Evolutionary conservation across 2,329 filamentous ascomycete species (phyloP).

Genomic region (Sclerotinia glacialis): DNA sequence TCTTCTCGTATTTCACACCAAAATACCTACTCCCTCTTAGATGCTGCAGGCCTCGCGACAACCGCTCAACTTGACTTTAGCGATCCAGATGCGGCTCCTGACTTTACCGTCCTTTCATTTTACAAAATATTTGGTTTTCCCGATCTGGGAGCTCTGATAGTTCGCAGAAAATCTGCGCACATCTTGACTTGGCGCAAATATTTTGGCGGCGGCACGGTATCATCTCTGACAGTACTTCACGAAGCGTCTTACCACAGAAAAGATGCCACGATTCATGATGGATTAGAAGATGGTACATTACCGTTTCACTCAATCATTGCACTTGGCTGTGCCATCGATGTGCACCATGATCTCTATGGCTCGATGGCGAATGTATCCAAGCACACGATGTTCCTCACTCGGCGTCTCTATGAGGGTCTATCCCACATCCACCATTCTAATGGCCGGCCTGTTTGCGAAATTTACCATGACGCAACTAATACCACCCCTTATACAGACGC

Average conservation of each 20-base stretch:
- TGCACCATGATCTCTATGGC: slow-evolving; percentile 67
- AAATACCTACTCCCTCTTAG: slow-evolving; percentile 67
- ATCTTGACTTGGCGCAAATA: slow-evolving; percentile 68
- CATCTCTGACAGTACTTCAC: slow-evolving; percentile 74
- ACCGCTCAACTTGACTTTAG: slow-evolving; percentile 73
- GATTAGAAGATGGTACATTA: slow-evolving; percentile 84
- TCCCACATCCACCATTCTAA: slow-evolving; percentile 64
- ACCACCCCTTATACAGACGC: slow-evolving; percentile 28
- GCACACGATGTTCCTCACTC: slow-evolving; percentile 66
- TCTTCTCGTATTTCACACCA: slow-evolving; percentile 31
- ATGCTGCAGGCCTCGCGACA: slow-evolving; percentile 77
- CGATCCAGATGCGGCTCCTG: slow-evolving; percentile 61
- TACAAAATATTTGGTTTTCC: slow-evolving; percentile 98
- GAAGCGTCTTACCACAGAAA: slow-evolving; percentile 82
- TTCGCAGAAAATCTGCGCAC: slow-evolving; percentile 65
- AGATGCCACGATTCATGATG: slow-evolving; percentile 67
- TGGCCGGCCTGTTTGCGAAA: slow-evolving; percentile 32
- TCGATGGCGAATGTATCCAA: slow-evolving; percentile 65
- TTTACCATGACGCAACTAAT: slow-evolving; percentile 40
- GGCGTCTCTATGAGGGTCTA: slow-evolving; percentile 58
- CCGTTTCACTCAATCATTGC: slow-evolving; percentile 89
- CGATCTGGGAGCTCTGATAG: slow-evolving; percentile 78
- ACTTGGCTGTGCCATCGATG: slow-evolving; percentile 67
- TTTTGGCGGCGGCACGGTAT: slow-evolving; percentile 91
- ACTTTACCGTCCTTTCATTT: slow-evolving; percentile 82